Evolutionary conservation across 768 basidiomycete genomes (phyloP).

Genomic region (Pisolithus orientalis): DNA sequence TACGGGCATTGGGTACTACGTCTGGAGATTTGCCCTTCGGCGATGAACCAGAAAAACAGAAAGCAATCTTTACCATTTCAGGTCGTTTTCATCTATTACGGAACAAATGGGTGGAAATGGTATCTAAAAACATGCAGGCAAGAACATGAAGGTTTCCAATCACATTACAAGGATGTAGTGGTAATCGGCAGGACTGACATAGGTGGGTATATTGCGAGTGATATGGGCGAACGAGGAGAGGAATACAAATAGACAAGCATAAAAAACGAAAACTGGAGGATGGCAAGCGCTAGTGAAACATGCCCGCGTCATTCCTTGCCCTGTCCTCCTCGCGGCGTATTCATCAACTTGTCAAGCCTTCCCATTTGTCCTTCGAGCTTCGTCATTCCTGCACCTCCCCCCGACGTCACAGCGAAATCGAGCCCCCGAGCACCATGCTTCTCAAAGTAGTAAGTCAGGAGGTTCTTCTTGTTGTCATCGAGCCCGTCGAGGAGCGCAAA

Average conservation of each 20-base stretch:
- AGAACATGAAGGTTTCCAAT: constrained; percentile 3
- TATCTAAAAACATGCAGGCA: constrained; percentile 7
- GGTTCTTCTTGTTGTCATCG: constrained; percentile 87
- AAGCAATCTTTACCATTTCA: neutral
- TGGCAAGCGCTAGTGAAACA: neutral
- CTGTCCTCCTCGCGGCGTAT: constrained; percentile 50
- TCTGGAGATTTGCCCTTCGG: constrained; percentile 25
- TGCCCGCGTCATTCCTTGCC: constrained; percentile 4
- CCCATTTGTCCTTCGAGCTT: constrained; percentile 77
- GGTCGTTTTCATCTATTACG: neutral
- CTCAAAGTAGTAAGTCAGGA: constrained; percentile 84
- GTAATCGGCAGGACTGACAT: constrained; percentile 4
- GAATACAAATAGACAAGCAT: neutral
- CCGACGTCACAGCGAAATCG: constrained; percentile 27
- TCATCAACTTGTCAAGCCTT: constrained; percentile 72
- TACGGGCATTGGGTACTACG: constrained; percentile 51
- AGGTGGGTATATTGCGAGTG: neutral
- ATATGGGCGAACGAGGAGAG: constrained; percentile 4
- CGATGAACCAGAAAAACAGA: constrained; percentile 7
- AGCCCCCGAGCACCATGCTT: constrained; percentile 71
- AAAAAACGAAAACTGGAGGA: neutral
- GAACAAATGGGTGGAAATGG: neutral
- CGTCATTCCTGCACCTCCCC: constrained; percentile 44
- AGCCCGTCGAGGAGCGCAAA: constrained; percentile 77
- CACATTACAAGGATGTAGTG: neutral